Conservation (phyloP, 2,329 filamentous ascomycete genomes). For the Canariomyces notabilis region DNA sequence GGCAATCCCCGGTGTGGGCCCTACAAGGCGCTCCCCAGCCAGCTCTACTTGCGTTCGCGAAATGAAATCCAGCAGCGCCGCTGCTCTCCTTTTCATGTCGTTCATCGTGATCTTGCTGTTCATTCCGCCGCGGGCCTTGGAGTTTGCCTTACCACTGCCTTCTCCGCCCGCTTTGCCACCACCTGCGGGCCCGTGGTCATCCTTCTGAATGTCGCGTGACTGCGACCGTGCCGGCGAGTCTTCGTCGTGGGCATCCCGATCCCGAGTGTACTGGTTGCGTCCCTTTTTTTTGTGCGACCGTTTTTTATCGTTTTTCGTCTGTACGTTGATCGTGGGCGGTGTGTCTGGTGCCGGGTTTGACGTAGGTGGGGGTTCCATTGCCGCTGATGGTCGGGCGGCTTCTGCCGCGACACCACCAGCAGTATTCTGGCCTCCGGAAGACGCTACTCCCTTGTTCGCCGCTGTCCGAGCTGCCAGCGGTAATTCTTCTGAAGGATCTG, state of each 20-base stretch:
- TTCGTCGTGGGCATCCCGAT: constrained; percentile 57
- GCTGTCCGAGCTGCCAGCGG: constrained; percentile 43
- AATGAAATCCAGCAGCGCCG: constrained; percentile 84
- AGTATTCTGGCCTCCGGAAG: constrained; percentile 17
- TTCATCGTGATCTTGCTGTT: constrained; percentile 73
- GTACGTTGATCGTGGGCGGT: constrained; percentile 40
- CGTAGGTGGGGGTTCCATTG: constrained; percentile 39
- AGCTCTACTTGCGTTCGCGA: constrained; percentile 83
- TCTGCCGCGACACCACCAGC: constrained; percentile 19
- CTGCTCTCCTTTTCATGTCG: constrained; percentile 80
- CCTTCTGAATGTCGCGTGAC: constrained; percentile 48
- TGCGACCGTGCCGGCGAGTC: constrained; percentile 53
- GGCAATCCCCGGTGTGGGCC: constrained; percentile 33
- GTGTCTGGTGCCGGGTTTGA: constrained; percentile 45
- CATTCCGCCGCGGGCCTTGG: constrained; percentile 50
- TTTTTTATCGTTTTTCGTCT: constrained; percentile 53
- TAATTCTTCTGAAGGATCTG: constrained; percentile 65
- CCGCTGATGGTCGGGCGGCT: constrained; percentile 9
- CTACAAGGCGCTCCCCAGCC: constrained; percentile 54
- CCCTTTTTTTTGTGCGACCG: constrained; percentile 63
- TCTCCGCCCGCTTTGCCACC: constrained; percentile 31
- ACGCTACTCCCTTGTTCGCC: constrained; percentile 28
- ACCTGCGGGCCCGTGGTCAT: constrained; percentile 32
- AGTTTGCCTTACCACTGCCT: constrained; percentile 44
- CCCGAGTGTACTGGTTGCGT: constrained; percentile 78